phyloP scores from a whole-genome alignment of 2,329 filamentous ascomycete genomes.

The Talaromyces sp. region DNA sequence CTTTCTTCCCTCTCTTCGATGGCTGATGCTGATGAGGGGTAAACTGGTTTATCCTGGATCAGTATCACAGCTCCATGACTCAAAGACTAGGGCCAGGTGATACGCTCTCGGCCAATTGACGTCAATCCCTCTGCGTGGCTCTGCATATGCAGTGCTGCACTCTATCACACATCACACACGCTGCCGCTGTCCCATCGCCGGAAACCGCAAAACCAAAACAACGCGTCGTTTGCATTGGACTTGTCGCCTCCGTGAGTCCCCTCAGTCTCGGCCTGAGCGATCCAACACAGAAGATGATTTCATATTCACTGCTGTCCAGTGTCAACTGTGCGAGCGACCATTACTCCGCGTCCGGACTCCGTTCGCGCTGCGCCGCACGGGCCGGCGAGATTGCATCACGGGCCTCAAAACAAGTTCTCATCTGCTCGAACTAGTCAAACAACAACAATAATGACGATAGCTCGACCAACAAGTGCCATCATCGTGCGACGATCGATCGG shows the following conservation, averaged over 20 bases:
- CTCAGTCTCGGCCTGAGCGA: neutral
- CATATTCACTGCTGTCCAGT: no score
- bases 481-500: neutral
- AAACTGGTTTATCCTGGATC: neutral
- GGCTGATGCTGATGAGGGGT: neutral
- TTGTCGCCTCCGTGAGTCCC: neutral
- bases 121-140: neutral
- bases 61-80: neutral
- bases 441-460: neutral
- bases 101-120: neutral
- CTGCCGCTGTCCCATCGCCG: neutral
- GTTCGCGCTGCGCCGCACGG: neutral
- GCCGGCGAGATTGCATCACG: neutral
- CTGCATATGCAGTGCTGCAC: neutral
- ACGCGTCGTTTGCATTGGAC: neutral
- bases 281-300: neutral
- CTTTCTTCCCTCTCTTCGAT: neutral
- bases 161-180: neutral
- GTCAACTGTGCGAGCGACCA: neutral
- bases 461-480: neutral
- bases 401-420: neutral
- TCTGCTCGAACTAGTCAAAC: neutral
- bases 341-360: neutral
- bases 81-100: neutral
- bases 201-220: conserved; percentile 1